These are phyloP conservation scores for Coccomyxa sp. DNA, from an alignment of 139 green algal species.

Conservation along the genomic window DNA sequence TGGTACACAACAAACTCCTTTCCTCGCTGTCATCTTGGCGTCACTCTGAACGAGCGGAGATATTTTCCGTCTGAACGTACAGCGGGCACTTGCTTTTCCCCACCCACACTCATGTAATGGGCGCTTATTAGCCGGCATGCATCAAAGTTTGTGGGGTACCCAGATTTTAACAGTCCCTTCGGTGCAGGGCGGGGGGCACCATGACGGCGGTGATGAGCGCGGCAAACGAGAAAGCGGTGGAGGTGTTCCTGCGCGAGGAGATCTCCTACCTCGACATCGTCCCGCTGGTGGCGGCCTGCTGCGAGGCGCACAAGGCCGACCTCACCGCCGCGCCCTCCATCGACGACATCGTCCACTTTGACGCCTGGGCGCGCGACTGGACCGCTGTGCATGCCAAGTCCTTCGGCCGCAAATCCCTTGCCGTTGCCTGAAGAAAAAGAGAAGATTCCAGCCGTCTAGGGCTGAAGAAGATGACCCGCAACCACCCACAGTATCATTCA, in stretches of 20 bases:
- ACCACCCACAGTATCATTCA: no score
- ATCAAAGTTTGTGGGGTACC: no score
- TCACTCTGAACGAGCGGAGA: no score
- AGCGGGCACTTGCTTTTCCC: no score
- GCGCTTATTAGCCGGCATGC: no score
- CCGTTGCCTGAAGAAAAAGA: no score
- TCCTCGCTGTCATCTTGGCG: no score
- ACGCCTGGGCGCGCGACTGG: conserved; percentile 86
- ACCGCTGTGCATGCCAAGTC: conserved; percentile 12
- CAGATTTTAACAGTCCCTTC: background rate
- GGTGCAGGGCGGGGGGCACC: conserved; percentile 71
- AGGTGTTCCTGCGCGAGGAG: conserved; percentile 94
- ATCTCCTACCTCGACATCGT: conserved; percentile 95
- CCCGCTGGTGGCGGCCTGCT: conserved; percentile 84
- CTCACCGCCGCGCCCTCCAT: conserved; percentile 64
- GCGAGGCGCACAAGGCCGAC: conserved; percentile 84
- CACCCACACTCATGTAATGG: no score
- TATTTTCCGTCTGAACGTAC: no score
- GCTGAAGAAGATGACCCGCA: no score
- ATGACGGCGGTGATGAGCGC: conserved; percentile 97
- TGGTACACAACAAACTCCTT: no score
- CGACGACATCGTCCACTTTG: conserved; percentile 95
- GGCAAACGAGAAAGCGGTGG: conserved; percentile 95
- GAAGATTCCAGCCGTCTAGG: no score
- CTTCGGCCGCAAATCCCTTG: background rate